Conservation (phyloP, 2,329 filamentous ascomycete species). For the Neonectria sp. region DNA sequence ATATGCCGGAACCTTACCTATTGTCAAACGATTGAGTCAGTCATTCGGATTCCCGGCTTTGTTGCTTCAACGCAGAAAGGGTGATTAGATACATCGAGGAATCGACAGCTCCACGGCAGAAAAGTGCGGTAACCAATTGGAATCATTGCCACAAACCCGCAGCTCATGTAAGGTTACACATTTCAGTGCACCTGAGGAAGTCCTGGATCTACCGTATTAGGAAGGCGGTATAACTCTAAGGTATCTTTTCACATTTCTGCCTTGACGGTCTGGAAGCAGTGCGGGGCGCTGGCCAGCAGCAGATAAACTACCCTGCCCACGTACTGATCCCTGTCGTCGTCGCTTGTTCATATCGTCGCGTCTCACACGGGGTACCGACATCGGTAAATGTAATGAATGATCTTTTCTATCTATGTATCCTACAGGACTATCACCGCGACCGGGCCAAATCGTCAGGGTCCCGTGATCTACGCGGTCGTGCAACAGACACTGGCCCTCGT, state of each 20-base stretch:
- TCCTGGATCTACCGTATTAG: not conserved
- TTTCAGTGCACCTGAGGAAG: not conserved
- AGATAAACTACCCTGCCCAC: too few species aligned
- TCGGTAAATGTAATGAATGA: too few species aligned
- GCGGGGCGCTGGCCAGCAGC: too few species aligned
- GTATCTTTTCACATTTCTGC: not conserved
- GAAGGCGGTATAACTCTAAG: not conserved
- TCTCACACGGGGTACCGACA: too few species aligned
- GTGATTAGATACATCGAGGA: not conserved
- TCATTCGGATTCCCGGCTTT: not conserved
- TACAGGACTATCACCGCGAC: too few species aligned
- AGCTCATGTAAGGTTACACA: not conserved
- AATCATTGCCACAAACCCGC: not conserved
- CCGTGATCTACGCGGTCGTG: too few species aligned
- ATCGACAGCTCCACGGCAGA: not conserved
- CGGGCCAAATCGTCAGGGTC: too few species aligned
- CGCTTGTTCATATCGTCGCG: too few species aligned
- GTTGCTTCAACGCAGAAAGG: not conserved
- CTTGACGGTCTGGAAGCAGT: not conserved
- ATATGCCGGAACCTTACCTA: not conserved
- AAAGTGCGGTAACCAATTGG: not conserved
- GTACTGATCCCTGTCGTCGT: too few species aligned
- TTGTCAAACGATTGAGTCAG: not conserved
- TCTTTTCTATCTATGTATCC: too few species aligned
- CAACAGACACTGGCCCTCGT: too few species aligned